phyloP scores from a whole-genome alignment of 495 filamentous ascomycete genomes.

The Bathelium albidoporum region DNA sequence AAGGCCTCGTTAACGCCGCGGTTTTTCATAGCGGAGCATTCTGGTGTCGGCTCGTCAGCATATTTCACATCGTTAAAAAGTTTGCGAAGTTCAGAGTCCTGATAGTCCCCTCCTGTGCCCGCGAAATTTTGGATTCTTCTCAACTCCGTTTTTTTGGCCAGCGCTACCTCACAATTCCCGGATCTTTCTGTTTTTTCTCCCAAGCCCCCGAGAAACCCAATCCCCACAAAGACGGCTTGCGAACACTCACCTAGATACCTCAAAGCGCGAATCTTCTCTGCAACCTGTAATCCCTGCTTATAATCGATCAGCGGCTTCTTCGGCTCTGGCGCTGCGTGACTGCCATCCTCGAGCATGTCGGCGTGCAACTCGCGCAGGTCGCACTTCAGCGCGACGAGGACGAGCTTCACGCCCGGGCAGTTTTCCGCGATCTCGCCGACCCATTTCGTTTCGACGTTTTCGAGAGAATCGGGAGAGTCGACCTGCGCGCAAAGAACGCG shows the following conservation, averaged over 20 bases:
- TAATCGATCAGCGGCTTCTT: conserved; percentile 79
- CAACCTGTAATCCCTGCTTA: conserved; percentile 84
- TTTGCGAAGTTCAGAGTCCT: not conserved
- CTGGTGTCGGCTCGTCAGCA: conserved; percentile 36
- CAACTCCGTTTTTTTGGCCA: too few relatives aligned
- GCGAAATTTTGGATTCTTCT: too few relatives aligned
- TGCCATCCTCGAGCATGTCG: conserved; percentile 46
- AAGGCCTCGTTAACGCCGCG: conserved; percentile 96
- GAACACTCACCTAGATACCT: conserved; percentile 78
- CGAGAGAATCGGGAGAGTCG: conserved; percentile 88
- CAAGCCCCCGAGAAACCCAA: not conserved
- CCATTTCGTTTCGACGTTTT: conserved; percentile 98
- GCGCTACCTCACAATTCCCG: too few relatives aligned
- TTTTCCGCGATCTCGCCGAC: conserved; percentile 96
- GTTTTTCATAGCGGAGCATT: conserved; percentile 97
- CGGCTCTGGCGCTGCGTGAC: conserved; percentile 35
- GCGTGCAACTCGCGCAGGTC: conserved; percentile 69
- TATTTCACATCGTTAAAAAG: too few relatives aligned
- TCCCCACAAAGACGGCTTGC: too few relatives aligned
- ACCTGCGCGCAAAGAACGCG: conserved; percentile 38
- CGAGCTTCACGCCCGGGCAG: conserved; percentile 85
- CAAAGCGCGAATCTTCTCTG: conserved; percentile 76
- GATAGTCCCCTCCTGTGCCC: too few relatives aligned
- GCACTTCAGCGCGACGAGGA: conserved; percentile 94
- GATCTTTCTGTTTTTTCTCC: not conserved